Evolutionary conservation across 495 filamentous ascomycete genomes (phyloP).

Genomic region (Podospora tetraspora): DNA sequence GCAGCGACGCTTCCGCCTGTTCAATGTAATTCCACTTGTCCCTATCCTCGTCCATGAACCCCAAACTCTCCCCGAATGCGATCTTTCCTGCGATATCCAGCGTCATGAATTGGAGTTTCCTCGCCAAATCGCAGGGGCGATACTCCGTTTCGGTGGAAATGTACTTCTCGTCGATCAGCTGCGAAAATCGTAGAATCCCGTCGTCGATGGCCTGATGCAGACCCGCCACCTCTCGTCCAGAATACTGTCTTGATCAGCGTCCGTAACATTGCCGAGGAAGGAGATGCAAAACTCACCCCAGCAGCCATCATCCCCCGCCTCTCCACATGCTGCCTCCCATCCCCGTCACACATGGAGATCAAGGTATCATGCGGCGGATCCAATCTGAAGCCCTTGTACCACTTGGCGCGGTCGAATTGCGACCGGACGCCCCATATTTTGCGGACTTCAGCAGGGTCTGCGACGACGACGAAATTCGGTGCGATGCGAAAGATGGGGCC

Average conservation of each 20-base stretch:
- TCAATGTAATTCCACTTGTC: conserved; percentile 6
- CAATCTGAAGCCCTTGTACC: conserved; percentile 14
- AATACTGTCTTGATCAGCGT: not conserved
- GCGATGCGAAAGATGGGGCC: conserved; percentile 7
- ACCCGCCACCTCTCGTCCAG: not conserved
- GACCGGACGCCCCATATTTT: conserved; percentile 7
- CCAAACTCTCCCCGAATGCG: not conserved
- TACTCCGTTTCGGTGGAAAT: conserved; percentile 5
- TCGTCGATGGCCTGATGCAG: not conserved
- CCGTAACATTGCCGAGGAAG: no score
- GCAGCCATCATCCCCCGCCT: not conserved
- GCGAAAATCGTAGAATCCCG: not conserved
- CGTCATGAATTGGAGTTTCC: not conserved
- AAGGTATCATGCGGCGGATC: conserved; percentile 12
- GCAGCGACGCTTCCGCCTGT: not conserved
- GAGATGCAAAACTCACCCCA: no score
- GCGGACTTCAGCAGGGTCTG: conserved; percentile 7
- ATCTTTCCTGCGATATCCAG: not conserved
- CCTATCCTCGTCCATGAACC: not conserved
- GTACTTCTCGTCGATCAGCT: conserved; percentile 1
- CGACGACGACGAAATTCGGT: conserved; percentile 8
- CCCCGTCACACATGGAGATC: conserved; percentile 2
- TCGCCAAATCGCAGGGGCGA: not conserved
- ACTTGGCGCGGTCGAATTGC: not conserved
- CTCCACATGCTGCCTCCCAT: not conserved